Base-by-base conservation (phyloP, 805 yeast genomes). In the Kluyveromyces dobzhanskii region DNA sequence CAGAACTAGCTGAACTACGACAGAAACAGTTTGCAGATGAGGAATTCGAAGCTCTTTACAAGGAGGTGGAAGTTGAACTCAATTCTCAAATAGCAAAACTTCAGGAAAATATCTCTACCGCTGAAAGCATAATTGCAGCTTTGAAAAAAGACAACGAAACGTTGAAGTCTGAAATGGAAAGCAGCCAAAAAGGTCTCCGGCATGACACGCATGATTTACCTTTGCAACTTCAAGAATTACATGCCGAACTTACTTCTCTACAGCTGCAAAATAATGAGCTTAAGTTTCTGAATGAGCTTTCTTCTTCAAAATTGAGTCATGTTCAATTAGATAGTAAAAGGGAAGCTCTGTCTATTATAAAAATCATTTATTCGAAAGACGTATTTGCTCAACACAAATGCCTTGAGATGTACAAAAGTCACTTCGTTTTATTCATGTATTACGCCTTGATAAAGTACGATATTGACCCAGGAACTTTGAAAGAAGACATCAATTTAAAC, bases 11-110 rank as follows among this genome's bases (percentile, higher is more conserved):
- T 1, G 78, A 73, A 29, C 51, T 74, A 17, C 40, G 42, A 16
- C 39, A 44, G 18, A 41, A 16, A 31, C 37, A 32, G 24, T 32
- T 19, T 18, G 34, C 36, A 8, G 38, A 37, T 5, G 71, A 69
- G 30, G 77, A 73, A 41, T 46, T 78, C 24, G 71, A 70, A 40
- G 67, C 64, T 23, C 50, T 78, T 11, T 76, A 76, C 39, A 63
- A 58, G 30, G 73, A 72, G 34, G 57, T 71, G 0, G 78, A 75
- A 42, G 41, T 44, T 3, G 74, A 73, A 18, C 55, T 76, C 11
- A 58, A 61, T 11, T 40, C 48, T 2, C 70, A 72, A 4, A 57
- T 77, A 4, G 44, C 38, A 3, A 38, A 37, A 0, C 46, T 62
- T 19, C 48, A 57, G n/a, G 18, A n/a, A 3, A 40, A 47, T 24